Base-by-base conservation (phyloP, 371 early-diverging fungal genomes). In the Furculomyces boomerangus region DNA sequence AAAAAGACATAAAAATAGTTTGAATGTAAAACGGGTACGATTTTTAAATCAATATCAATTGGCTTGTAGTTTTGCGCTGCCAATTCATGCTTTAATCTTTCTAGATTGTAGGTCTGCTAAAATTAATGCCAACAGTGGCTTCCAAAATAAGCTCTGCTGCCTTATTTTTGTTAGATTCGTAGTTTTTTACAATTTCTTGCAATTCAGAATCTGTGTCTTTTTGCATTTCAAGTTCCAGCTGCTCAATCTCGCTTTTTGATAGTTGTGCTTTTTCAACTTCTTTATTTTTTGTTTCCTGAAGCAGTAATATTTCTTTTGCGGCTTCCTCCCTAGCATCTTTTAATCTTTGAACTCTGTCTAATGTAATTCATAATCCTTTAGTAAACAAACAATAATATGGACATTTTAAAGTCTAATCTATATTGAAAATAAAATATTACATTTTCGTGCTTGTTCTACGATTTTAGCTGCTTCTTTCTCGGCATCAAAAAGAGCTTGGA, bases 251-350 rank as follows among this genome's bases (percentile, higher is more conserved):
- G 43, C 78, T 70, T 72, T 86, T 87, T 75, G 86, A 75, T 62
- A 81, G 73, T 60, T 92, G 87, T 64, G 82, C 88, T 59, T 70
- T 68, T 60, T 76, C 76, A 53, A 88, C 88, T 71, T 93, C 90
- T 20, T 68, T 63, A 57, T 82, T 77, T 77, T 92, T 93, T 66
- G 77, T 74, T 30, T 76, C 75, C 73, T 91, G 90, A 49, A 93
- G 73, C 29, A 73, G 74, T 45, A 87, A 84, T 56, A 95, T 90
- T 56, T 92, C 96, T 72, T 89, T 89, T 54, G 78, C 75, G 24
- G 96, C 96, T 62, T 92, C 93, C 10, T 81, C 74, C 55, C 93
- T 84, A 35, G 96, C 96, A 68, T 88, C 93, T 77, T 92, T 91
- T 50, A 93, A 73, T 44, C 90, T 75, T 70, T 90, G 81, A 48